These are phyloP conservation scores for Candida montana DNA, from an alignment of 805 yeast genomes.

Conservation along the genomic window DNA sequence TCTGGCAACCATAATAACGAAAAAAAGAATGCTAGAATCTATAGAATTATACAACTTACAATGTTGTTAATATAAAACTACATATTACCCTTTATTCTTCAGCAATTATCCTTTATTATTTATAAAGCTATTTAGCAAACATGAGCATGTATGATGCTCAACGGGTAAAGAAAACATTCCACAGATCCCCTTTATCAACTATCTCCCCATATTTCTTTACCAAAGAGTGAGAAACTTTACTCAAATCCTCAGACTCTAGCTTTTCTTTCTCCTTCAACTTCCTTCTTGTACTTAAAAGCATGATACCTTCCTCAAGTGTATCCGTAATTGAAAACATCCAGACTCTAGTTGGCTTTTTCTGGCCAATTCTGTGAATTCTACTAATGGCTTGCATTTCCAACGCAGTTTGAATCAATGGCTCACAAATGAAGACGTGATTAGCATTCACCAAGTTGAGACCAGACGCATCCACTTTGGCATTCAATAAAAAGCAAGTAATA, in stretches of 20 bases:
- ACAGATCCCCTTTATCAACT: conserved; percentile 52
- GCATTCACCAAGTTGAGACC: conserved; percentile 92
- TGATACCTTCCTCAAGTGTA: conserved; percentile 86
- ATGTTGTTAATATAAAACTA: no score
- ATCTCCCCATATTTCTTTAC: conserved; percentile 52
- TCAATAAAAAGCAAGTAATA: conserved; percentile 79
- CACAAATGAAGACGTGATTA: conserved; percentile 85
- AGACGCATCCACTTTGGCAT: conserved; percentile 83
- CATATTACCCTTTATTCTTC: no score
- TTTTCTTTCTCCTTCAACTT: conserved; percentile 35
- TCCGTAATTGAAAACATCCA: conserved; percentile 87
- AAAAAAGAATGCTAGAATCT: no score
- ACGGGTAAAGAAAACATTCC: conserved; percentile 51
- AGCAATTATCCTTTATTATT: no score
- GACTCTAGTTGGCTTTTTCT: conserved; percentile 70
- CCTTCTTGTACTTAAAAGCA: conserved; percentile 58
- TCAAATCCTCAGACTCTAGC: conserved; percentile 51
- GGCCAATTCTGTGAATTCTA: conserved; percentile 91
- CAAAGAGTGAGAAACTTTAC: conserved; percentile 45
- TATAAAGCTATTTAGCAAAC: no score
- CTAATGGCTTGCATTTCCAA: conserved; percentile 89
- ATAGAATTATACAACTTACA: no score
- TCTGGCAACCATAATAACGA: no score
- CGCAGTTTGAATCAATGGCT: conserved; percentile 84
- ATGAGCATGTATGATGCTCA: no score